These are phyloP conservation scores for Dichotomopilus funicola DNA, from an alignment of 2,329 filamentous ascomycete species.

Conservation along the genomic window DNA sequence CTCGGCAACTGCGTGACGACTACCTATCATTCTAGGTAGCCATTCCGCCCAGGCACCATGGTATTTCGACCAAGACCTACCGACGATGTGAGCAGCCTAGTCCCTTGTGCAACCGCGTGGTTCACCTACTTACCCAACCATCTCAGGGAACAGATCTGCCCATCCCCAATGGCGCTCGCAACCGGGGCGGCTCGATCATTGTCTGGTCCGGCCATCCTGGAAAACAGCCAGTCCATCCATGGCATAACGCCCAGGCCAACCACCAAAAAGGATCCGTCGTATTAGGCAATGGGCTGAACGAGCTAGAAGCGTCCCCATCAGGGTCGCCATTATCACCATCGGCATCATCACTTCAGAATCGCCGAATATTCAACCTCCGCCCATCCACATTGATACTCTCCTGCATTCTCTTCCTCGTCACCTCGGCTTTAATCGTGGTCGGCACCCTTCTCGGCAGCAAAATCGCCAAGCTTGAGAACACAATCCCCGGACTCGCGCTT, in stretches of 20 bases:
- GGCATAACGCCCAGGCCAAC: not conserved
- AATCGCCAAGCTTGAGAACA: constrained; percentile 1
- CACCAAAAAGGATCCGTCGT: not conserved
- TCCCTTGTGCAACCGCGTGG: not conserved
- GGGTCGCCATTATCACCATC: not conserved
- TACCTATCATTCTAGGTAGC: too few species aligned
- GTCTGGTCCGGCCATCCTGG: not conserved
- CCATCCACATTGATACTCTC: constrained; percentile 1
- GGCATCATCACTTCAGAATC: not conserved
- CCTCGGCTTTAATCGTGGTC: not conserved
- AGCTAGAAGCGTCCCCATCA: not conserved
- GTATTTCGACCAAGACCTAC: too few species aligned
- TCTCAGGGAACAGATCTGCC: constrained; percentile 5
- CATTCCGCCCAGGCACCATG: not conserved
- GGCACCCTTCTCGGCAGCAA: not conserved
- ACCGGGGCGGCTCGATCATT: constrained; percentile 4
- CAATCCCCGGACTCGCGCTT: not conserved
- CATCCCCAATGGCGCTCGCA: constrained; percentile 11
- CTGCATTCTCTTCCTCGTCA: not conserved
- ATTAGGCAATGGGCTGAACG: too few species aligned
- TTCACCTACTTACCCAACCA: not conserved
- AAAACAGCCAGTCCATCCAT: not conserved
- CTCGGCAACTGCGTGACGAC: not conserved
- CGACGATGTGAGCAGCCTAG: not conserved
- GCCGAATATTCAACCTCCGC: not conserved